These are phyloP conservation scores for Neurospora hispaniola DNA, from an alignment of 495 filamentous ascomycete species.

Conservation along the genomic window DNA sequence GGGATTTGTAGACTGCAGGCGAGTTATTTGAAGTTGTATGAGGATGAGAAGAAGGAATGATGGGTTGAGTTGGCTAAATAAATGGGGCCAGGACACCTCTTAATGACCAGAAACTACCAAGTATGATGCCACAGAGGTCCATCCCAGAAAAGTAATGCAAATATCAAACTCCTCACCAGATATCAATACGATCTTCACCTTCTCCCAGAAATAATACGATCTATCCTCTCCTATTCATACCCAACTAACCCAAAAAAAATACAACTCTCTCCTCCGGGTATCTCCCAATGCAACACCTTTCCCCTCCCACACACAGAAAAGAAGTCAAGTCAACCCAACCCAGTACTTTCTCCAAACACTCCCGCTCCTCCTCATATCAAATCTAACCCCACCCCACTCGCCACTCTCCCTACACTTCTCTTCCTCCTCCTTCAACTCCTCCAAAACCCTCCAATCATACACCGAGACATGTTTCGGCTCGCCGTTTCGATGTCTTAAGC, in stretches of 20 bases:
- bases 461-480: slow-evolving; percentile 30
- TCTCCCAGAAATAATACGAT: neutral
- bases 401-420: slow-evolving; percentile 5
- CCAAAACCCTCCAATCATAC: slow-evolving; percentile 42
- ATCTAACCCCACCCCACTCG: neutral
- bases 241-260: neutral
- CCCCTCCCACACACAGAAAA: neutral
- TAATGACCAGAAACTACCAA: neutral
- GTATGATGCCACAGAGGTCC: no score
- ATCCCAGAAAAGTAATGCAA: neutral
- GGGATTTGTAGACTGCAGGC: slow-evolving; percentile 44
- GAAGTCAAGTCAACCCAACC: slow-evolving; percentile 15
- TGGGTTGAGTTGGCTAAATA: neutral
- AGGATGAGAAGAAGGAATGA: slow-evolving; percentile 28
- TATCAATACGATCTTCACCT: neutral
- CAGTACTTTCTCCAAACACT: slow-evolving; percentile 15
- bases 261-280: neutral
- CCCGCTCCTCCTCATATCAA: slow-evolving; percentile 2
- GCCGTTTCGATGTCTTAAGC: slow-evolving; percentile 23
- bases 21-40: slow-evolving; percentile 51
- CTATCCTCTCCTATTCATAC: neutral
- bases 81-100: neutral
- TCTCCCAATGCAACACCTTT: neutral
- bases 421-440: slow-evolving; percentile 32
- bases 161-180: neutral